These are phyloP conservation scores for Magnusiomyces fungicola DNA, from an alignment of 1,139 yeast genomes.

Conservation along the genomic window DNA sequence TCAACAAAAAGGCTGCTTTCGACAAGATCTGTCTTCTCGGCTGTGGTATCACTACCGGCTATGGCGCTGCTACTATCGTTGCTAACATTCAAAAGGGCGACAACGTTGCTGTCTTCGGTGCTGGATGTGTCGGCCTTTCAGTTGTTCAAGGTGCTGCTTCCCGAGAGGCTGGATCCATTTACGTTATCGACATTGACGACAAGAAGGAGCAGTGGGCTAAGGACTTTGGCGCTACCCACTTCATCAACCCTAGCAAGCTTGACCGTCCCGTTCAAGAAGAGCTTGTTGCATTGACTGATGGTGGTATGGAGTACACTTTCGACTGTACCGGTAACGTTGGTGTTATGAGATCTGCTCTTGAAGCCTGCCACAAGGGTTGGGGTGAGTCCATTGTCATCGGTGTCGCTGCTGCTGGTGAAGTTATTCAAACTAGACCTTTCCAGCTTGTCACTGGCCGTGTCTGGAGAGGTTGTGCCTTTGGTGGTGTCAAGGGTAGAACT, in stretches of 20 bases:
- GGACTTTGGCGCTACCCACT: slow-evolving; percentile 93
- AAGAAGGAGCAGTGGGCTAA: slow-evolving; percentile 77
- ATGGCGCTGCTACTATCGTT: slow-evolving; percentile 93
- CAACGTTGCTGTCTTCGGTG: slow-evolving; percentile 93
- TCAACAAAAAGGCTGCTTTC: slow-evolving; percentile 72
- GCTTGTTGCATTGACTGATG: slow-evolving; percentile 85
- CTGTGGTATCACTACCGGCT: slow-evolving; percentile 97
- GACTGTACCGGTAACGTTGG: slow-evolving; percentile 96
- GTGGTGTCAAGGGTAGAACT: slow-evolving; percentile 96
- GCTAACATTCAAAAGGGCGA: slow-evolving; percentile 91
- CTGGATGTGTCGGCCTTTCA: slow-evolving; percentile 93
- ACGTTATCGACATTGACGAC: slow-evolving; percentile 82
- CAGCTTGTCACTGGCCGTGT: slow-evolving; percentile 98
- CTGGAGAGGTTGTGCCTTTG: slow-evolving; percentile 98
- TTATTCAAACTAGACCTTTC: slow-evolving; percentile 95
- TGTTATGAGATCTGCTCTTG: slow-evolving; percentile 94
- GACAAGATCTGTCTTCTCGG: slow-evolving; percentile 90
- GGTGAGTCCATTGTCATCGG: slow-evolving; percentile 92
- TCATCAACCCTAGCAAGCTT: slow-evolving; percentile 73
- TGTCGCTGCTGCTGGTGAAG: slow-evolving; percentile 98
- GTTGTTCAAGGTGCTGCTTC: slow-evolving; percentile 91
- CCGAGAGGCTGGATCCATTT: slow-evolving; percentile 74
- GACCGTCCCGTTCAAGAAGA: slow-evolving; percentile 76
- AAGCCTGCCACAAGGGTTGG: slow-evolving; percentile 99
- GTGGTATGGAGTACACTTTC: slow-evolving; percentile 91